These are phyloP conservation scores for Hysterium pulicare DNA, from an alignment of 2,329 filamentous ascomycete species.

Conservation along the genomic window DNA sequence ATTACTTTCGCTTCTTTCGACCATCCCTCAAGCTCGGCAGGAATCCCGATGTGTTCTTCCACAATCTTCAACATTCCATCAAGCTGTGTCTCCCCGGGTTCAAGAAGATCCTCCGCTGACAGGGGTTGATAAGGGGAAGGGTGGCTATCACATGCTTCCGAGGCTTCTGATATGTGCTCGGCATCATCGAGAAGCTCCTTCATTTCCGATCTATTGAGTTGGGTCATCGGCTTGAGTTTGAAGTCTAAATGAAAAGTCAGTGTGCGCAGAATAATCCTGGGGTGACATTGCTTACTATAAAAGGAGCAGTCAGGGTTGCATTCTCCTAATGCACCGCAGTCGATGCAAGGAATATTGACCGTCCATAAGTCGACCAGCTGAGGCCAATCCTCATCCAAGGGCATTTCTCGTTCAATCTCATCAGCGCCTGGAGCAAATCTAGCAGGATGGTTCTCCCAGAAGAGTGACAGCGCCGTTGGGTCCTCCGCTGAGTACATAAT, in stretches of 20 bases:
- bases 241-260: too few species aligned
- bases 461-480: too few species aligned
- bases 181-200: slow-evolving; percentile 4
- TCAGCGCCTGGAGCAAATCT: too few species aligned
- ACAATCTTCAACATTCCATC: background rate
- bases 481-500: too few species aligned
- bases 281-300: slow-evolving; percentile 23
- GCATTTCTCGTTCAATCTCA: too few species aligned
- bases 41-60: background rate
- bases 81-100: background rate
- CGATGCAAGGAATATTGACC: slow-evolving; percentile 25
- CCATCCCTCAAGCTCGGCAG: background rate
- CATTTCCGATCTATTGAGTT: slow-evolving; percentile 8
- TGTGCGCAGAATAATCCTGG: too few species aligned
- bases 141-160: background rate
- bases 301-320: slow-evolving; percentile 18
- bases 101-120: background rate
- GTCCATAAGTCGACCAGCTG: too few species aligned
- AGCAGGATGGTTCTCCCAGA: too few species aligned
- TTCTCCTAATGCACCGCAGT: slow-evolving; percentile 15
- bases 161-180: background rate
- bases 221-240: background rate
- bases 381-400: too few species aligned
- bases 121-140: background rate
- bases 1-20: background rate